phyloP scores from a whole-genome alignment of 345 rosid species.

The Populus deltoides region DNA sequence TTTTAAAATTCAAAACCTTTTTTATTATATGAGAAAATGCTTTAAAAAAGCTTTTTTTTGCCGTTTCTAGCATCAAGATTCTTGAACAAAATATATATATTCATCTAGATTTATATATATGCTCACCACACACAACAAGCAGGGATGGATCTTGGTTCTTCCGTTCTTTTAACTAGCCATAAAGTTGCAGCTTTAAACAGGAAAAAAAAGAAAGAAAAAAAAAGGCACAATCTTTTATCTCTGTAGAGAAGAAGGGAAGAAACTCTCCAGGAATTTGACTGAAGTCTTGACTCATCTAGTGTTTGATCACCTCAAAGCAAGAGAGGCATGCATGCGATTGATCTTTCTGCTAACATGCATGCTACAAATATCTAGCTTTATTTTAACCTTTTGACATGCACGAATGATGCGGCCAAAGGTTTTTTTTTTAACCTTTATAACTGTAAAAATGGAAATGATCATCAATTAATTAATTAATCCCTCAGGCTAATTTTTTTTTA shows the following conservation, averaged over 20 bases:
- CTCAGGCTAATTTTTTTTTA: no score
- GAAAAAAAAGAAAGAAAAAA: no score
- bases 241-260: background rate
- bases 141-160: background rate
- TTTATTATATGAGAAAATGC: no score
- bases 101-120: no score
- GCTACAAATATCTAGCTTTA: background rate
- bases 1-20: no score
- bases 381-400: background rate
- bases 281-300: background rate
- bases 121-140: background rate
- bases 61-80: no score
- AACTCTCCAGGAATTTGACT: background rate
- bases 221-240: background rate
- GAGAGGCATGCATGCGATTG: constrained; percentile 7
- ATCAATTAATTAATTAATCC: background rate
- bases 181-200: background rate
- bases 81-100: no score
- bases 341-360: background rate
- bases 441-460: background rate
- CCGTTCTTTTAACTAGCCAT: background rate
- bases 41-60: no score
- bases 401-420: background rate
- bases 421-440: background rate
- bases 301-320: background rate